Evolutionary conservation across 1,139 yeast species (phyloP), one percentile per base, ranked within the genome.

Genomic region (Yamadazyma oceani): DNA sequence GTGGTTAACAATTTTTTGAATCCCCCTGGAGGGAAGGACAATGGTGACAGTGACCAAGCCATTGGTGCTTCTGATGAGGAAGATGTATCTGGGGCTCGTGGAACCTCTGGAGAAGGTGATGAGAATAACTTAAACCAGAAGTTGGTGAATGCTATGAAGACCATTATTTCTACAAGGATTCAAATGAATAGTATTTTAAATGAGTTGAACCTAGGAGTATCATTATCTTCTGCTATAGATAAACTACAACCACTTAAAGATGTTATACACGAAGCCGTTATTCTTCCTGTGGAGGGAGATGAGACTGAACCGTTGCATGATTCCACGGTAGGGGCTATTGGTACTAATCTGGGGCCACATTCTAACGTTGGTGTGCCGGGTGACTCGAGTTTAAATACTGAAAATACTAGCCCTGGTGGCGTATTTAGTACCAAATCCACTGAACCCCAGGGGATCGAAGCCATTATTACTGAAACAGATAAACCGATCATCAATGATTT

Each of bases 401-500:
- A n/a, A n/a, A n/a, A n/a, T n/a, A n/a, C n/a, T n/a, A n/a, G n/a
- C n/a, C n/a, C n/a, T n/a, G n/a, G n/a, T n/a, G n/a, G n/a, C n/a
- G n/a, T n/a, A n/a, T n/a, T n/a, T n/a, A 16, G 10, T 8, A 19
- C 24, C 15, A 8, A 28, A 16, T 16, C 22, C 11, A 74, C 74
- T 0, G 82, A 80, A 46, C 86, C 86, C 0, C 71, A 63, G 14
- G 85, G 82, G 0, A 77, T 80, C 13, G 67, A 63, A 8, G 66
- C 66, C 4, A 77, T 81, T 15, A 69, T 66, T 2, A 72, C 75
- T 19, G 66, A 66, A 31, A 66, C 65, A 24, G 49, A 46, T 12
- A 66, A 66, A 32, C 80, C 82, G 0, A 61, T 77, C 24, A 58
- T 78, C n/a, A 72, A 64, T 43, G 79, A 74, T 19, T 66, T 78